Conservation (phyloP, 495 filamentous ascomycete genomes). For the Penicillium taxi region DNA sequence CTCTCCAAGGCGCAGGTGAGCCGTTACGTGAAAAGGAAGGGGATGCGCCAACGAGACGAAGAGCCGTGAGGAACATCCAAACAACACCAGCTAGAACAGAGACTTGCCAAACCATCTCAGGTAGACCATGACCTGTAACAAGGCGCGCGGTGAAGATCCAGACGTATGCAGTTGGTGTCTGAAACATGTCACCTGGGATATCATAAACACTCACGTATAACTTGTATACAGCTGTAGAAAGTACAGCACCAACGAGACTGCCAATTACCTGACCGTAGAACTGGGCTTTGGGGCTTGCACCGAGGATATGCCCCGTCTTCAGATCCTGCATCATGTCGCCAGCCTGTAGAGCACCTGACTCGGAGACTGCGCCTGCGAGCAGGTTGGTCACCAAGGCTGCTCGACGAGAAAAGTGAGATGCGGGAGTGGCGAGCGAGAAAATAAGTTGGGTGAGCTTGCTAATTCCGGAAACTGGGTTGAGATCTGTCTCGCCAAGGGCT, state of each 20-base stretch:
- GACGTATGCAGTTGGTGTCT: conserved; percentile 88
- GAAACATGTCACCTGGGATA: conserved; percentile 80
- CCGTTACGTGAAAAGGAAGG: conserved; percentile 17
- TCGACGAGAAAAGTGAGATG: conserved; percentile 50
- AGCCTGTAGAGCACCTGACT: conserved; percentile 86
- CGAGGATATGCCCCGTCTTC: conserved; percentile 90
- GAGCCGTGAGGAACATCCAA: conserved; percentile 59
- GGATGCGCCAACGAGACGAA: conserved; percentile 52
- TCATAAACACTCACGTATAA: conserved; percentile 86
- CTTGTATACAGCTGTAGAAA: conserved; percentile 81
- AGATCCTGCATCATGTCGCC: conserved; percentile 98
- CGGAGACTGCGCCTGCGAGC: conserved; percentile 82
- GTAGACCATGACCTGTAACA: conserved; percentile 87
- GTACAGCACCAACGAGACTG: conserved; percentile 75
- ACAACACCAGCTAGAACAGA: conserved; percentile 60
- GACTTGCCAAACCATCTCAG: conserved; percentile 69
- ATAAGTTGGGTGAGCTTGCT: conserved; percentile 92
- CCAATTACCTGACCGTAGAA: conserved; percentile 96
- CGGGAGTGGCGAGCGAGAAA: conserved; percentile 81
- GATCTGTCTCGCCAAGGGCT: conserved; percentile 88
- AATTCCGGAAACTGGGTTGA: conserved; percentile 96
- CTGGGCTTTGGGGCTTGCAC: conserved; percentile 86
- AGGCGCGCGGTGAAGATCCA: conserved; percentile 95
- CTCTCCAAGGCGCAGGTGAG: conserved; percentile 29
- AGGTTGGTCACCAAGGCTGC: conserved; percentile 82